Base-by-base conservation (phyloP, 495 filamentous ascomycete genomes). In the Lasiosphaeris hirsuta region DNA sequence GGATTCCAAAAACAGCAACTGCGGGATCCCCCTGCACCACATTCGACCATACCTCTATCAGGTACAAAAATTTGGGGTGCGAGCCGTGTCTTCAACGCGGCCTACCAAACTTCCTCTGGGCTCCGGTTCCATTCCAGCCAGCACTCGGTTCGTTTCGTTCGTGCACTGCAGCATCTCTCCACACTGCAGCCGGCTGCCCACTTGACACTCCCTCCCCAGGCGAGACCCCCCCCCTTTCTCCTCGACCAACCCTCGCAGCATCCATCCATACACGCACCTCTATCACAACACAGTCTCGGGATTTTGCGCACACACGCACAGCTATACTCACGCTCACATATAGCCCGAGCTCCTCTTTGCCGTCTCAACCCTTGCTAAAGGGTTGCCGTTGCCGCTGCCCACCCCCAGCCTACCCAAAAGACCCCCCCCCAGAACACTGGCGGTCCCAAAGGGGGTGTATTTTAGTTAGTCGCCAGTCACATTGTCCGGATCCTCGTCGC, bases 1-100 rank as follows among this genome's bases (percentile, higher is more conserved):
- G 61, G 57, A 60, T 69, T 67, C 69, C 69, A 68, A 70, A 72
- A 72, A 71, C 64, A 71, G 66, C 52, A 65, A 58, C 59, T 57
- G 68, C 63, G 63, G 66, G 60, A 68, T 51, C 57, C 63, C 62
- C 57, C 58, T 62, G 54, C 39, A 30, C 69, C 63, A 65, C 63
- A 53, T 47, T 61, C 54, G 43, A 58, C 56, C 60, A 64, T 61
- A 43, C 55, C 58, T 63, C 57, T 57, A 65, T 63, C 65, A 68
- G 62, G 64, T 63, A 59, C 69, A 63, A 65, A 71, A 63, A 63
- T 53, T 67, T 59, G 67, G 67, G 64, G 58, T 64, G 62, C 54
- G 57, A 68, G 65, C 68, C 61, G 62, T 60, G 63, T 59, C 60
- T 58, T 62, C 58, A 52, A 63, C 58, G 60, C 66, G 62, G 58